These are phyloP conservation scores for Toxicodendron radicans DNA, from an alignment of 345 rosid species.

Conservation along the genomic window DNA sequence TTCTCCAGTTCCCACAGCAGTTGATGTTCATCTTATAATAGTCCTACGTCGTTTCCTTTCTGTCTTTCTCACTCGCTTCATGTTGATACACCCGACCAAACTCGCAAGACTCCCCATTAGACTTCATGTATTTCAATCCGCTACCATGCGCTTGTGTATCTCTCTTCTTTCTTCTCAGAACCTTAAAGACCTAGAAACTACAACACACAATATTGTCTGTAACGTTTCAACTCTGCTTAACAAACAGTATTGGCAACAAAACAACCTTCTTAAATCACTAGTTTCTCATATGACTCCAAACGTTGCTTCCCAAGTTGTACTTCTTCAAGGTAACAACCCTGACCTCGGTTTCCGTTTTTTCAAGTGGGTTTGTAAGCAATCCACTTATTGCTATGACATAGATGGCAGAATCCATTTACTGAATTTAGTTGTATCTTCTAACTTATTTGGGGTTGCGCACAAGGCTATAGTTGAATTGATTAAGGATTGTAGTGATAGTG, in stretches of 20 bases:
- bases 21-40: background rate
- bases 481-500: conserved; percentile 26
- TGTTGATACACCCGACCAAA: conserved; percentile 35
- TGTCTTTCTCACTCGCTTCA: conserved; percentile 18
- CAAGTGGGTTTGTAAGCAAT: conserved; percentile 47
- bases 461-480: conserved; percentile 32
- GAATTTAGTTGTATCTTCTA: conserved; percentile 29
- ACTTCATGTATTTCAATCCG: conserved; percentile 13
- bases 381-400: conserved; percentile 42
- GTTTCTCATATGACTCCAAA: conserved; percentile 47
- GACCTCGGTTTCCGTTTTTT: conserved; percentile 34
- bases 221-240: conserved; percentile 28
- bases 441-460: conserved; percentile 34
- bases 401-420: conserved; percentile 34
- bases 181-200: conserved; percentile 8
- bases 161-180: conserved; percentile 17
- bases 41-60: background rate
- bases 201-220: conserved; percentile 16
- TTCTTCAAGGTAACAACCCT: conserved; percentile 26
- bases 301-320: conserved; percentile 39
- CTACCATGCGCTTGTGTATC: conserved; percentile 14
- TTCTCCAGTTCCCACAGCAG: no score
- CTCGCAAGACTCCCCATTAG: conserved; percentile 27
- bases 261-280: conserved; percentile 32
- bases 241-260: conserved; percentile 35